Conservation (phyloP, 768 basidiomycete species). For the Pisolithus orientalis region DNA sequence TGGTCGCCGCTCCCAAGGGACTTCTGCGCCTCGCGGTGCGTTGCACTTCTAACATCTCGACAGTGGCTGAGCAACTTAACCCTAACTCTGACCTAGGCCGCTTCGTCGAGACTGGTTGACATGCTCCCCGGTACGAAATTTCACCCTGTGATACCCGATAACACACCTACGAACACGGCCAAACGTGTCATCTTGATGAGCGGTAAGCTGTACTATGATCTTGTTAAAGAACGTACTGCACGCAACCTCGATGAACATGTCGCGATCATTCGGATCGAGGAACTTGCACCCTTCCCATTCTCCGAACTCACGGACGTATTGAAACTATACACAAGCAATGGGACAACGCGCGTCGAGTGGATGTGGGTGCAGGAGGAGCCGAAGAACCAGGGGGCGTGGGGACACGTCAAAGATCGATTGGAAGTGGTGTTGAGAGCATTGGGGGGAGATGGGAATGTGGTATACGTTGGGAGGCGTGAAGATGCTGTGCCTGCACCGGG, state of each 20-base stretch:
- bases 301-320: constrained; percentile 41
- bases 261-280: constrained; percentile 75
- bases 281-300: constrained; percentile 87
- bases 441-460: constrained; percentile 31
- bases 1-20: constrained; percentile 82
- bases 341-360: constrained; percentile 27
- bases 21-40: constrained; percentile 70
- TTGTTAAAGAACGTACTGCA: constrained; percentile 60
- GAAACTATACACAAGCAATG: constrained; percentile 34
- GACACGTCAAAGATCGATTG: constrained; percentile 58
- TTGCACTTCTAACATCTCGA: constrained; percentile 3
- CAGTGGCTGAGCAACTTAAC: neutral
- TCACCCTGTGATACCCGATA: constrained; percentile 60
- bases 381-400: constrained; percentile 78
- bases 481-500: constrained; percentile 76
- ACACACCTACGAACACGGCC: constrained; percentile 29
- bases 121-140: constrained; percentile 56
- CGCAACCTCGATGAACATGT: constrained; percentile 42
- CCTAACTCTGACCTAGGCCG: constrained; percentile 43
- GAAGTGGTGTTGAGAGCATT: constrained; percentile 40
- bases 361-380: constrained; percentile 87
- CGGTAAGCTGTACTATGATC: constrained; percentile 88
- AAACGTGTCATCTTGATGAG: constrained; percentile 68
- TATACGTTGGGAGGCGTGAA: constrained; percentile 62
- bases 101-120: constrained; percentile 61